A percentile compares a stretch with the other conserved stretches of the same genome.
These are phyloP conservation scores for Maudiozyma barnettii DNA, from an alignment of 805 yeast species.

Conservation along the genomic window DNA sequence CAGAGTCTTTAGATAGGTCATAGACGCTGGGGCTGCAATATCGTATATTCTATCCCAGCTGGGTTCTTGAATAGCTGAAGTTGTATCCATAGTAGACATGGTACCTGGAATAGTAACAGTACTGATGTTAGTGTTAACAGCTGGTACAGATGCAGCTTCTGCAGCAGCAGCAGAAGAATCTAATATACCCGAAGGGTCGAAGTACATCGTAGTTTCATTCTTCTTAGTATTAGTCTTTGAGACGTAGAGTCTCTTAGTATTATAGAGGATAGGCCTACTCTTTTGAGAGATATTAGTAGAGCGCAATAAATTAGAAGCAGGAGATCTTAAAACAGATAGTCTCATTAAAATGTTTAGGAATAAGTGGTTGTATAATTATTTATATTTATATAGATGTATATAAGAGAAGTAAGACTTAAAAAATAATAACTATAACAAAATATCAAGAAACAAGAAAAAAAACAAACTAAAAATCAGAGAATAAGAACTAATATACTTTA, in stretches of 20 bases:
- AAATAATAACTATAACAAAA: too few species aligned
- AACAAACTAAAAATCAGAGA: too few species aligned
- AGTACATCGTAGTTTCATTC: background rate
- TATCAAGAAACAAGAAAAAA: too few species aligned
- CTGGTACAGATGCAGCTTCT: background rate
- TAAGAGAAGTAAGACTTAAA: background rate
- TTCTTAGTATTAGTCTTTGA: slow-evolving; percentile 6
- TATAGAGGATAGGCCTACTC: background rate
- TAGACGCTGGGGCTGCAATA: slow-evolving; percentile 13
- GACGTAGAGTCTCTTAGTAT: slow-evolving; percentile 2
- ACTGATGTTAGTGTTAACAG: background rate
- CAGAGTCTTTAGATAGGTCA: slow-evolving; percentile 42
- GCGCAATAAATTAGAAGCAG: background rate
- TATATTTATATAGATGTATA: background rate
- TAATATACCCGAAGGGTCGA: background rate
- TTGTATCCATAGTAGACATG: too few species aligned
- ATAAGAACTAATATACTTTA: too few species aligned
- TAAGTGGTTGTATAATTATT: background rate
- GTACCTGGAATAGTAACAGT: background rate
- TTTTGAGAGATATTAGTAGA: background rate
- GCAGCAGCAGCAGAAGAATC: background rate
- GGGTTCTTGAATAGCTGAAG: background rate
- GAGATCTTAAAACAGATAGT: background rate
- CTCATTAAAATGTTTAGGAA: background rate
- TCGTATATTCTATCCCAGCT: background rate